Base-by-base conservation (phyloP, 495 filamentous ascomycete genomes). In the Podospora comata region DNA sequence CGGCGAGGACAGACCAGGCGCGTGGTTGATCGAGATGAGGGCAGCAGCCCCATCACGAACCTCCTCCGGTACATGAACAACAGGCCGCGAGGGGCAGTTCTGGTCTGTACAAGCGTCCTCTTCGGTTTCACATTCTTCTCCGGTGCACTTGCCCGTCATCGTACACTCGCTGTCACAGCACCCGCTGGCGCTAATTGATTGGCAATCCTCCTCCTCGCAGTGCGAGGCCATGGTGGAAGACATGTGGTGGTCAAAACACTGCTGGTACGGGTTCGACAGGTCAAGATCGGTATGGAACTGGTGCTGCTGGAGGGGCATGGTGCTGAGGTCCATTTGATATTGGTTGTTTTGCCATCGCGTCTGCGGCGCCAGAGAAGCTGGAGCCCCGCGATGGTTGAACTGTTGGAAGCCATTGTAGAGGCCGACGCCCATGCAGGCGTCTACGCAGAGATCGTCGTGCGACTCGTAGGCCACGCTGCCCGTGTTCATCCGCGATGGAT, bases 371-470 rank as follows among this genome's bases (percentile, higher is more conserved):
- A 68, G 15, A 16, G 39, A 11, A 48, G 39, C 15, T 20, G 66
- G 56, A 34, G 60, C 64, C 26, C 75, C 69, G 2, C 76, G 70
- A 59, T 78, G 76, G 55, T 73, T 74, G 66, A 74, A 70, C 60
- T 72, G 70, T 59, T 75, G 70, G 55, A 71, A 77, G 69, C 75
- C 75, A 44, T 75, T 74, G 72, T 74, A 78, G 67, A 78, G 66
- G 23, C 75, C 76, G 59, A 78, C 71, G 28, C 71, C 73, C 57
- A 72, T 65, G 74, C 79, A 81, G 53, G 74, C 72, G 60, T 80
- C 78, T 32, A 80, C 60, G 55, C 79, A 81, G n/a, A 76, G 69
- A 66, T 81, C 79, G 63, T 81, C 79, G 70, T 81, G 79, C 39
- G 79, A 80, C 53, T 71, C 70, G 27, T 73, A 70, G 19, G 67